These are phyloP conservation scores for Termitomyces sp. DNA, from an alignment of 768 basidiomycete species.

Conservation along the genomic window DNA sequence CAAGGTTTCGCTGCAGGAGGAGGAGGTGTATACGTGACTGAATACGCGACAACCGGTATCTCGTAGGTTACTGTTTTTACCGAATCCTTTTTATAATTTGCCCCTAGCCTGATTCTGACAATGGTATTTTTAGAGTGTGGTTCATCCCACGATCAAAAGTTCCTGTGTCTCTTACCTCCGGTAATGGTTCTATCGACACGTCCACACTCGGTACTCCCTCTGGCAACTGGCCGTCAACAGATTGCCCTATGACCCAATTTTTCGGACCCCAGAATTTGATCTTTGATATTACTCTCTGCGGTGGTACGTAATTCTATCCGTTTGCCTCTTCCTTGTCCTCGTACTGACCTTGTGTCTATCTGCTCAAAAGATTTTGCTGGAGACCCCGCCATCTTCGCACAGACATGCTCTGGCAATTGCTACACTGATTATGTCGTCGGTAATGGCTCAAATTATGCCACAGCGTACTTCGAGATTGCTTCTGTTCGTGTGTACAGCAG, in stretches of 20 bases:
- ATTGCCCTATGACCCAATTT: conserved; percentile 47
- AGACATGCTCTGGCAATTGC: conserved; percentile 62
- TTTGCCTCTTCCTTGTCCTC: conserved; percentile 1
- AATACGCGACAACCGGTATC: conserved; percentile 60
- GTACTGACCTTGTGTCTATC: neutral
- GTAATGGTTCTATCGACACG: conserved; percentile 49
- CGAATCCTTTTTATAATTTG: neutral
- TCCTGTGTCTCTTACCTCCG: conserved; percentile 39
- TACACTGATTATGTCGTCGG: conserved; percentile 70
- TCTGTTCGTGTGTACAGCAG: conserved; percentile 47
- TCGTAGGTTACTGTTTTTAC: conserved; percentile 35
- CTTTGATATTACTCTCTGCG: conserved; percentile 71
- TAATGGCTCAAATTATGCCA: conserved; percentile 51
- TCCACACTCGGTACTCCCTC: conserved; percentile 58
- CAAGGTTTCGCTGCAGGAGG: conserved; percentile 56
- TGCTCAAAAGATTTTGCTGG: conserved; percentile 42
- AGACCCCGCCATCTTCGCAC: conserved; percentile 39
- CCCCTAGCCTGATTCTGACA: neutral
- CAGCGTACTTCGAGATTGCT: conserved; percentile 69
- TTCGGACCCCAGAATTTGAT: conserved; percentile 64
- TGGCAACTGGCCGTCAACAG: conserved; percentile 57
- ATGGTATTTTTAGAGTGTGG: conserved; percentile 42
- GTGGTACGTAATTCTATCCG: conserved; percentile 28
- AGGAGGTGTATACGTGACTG: conserved; percentile 75
- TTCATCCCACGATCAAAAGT: conserved; percentile 52